These are phyloP conservation scores for Heracleum sosnowskyi DNA, from an alignment of 129 eudicot genomes.

Conservation along the genomic window DNA sequence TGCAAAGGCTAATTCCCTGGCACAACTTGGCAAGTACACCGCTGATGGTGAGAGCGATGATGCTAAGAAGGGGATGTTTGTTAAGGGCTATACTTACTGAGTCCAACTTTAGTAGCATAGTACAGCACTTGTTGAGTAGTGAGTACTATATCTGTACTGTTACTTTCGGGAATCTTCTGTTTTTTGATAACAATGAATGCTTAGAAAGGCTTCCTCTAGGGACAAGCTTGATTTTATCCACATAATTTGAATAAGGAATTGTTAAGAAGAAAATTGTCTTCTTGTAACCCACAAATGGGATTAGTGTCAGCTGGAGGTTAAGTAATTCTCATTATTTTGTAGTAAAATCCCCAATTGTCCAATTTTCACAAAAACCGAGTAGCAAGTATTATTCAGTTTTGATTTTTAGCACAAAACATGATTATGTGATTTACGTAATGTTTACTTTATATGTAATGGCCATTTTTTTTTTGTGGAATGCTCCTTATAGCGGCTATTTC, in stretches of 20 bases:
- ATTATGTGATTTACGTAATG: too few species aligned
- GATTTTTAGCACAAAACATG: too few species aligned
- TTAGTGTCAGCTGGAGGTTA: too few species aligned
- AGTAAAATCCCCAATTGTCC: too few species aligned
- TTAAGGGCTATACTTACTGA: conserved; percentile 81
- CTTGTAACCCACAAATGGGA: neutral
- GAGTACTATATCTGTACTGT: neutral
- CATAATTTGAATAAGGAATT: conserved; percentile 3
- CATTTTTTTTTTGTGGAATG: too few species aligned
- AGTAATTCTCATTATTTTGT: too few species aligned
- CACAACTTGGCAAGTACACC: conserved; percentile 82
- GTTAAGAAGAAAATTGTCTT: neutral
- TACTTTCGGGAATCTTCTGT: neutral
- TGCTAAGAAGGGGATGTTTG: conserved; percentile 88
- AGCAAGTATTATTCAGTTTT: too few species aligned
- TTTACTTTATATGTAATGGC: too few species aligned
- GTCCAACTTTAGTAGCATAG: neutral
- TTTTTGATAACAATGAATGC: conserved; percentile 3
- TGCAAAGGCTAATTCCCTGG: conserved; percentile 88
- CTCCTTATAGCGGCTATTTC: too few species aligned
- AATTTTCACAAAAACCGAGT: too few species aligned
- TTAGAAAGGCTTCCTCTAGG: neutral
- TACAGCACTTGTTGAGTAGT: neutral
- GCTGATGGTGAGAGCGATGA: conserved; percentile 87
- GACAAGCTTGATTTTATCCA: neutral